A percentile compares a stretch with the other conserved stretches of the same genome.
phyloP scores from a whole-genome alignment of 1,139 yeast genomes.

The Saccharomyces pastorianus region DNA sequence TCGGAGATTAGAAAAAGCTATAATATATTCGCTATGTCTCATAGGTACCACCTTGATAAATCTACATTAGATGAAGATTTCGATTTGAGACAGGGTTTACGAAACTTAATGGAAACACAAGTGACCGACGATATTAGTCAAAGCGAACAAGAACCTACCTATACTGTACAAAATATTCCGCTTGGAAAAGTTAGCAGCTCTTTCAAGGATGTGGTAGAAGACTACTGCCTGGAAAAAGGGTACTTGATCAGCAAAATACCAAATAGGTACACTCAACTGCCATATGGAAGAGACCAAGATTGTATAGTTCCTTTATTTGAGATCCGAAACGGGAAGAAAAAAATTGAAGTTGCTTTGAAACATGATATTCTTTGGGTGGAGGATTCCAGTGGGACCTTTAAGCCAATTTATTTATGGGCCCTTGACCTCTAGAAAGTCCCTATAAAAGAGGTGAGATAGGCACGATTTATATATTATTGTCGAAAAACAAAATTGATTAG shows the following conservation, averaged over 20 bases:
- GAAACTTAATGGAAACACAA: constrained; percentile 2
- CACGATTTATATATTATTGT: background rate
- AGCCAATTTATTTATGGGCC: constrained; percentile 32
- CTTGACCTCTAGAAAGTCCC: background rate
- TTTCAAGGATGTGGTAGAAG: constrained; percentile 46
- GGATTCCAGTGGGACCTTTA: constrained; percentile 21
- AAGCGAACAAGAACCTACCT: background rate
- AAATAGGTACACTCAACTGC: constrained; percentile 15
- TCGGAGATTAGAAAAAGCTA: constrained; percentile 10
- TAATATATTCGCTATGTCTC: background rate
- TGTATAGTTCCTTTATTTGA: constrained; percentile 23
- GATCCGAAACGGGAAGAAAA: constrained; percentile 10
- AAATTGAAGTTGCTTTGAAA: constrained; percentile 28
- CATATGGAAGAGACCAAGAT: constrained; percentile 11
- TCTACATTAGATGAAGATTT: constrained; percentile 17
- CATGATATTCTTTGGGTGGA: constrained; percentile 42
- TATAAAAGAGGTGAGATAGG: no score
- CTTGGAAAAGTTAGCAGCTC: constrained; percentile 30
- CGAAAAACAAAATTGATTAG: background rate
- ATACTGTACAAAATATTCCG: constrained; percentile 26
- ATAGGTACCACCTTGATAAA: background rate
- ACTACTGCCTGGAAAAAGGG: constrained; percentile 31
- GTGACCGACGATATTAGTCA: background rate
- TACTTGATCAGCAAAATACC: constrained; percentile 19
- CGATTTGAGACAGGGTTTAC: constrained; percentile 5